These are phyloP conservation scores for Endotrypanum monterogeii DNA, from an alignment of 208 protist species.

Conservation along the genomic window DNA sequence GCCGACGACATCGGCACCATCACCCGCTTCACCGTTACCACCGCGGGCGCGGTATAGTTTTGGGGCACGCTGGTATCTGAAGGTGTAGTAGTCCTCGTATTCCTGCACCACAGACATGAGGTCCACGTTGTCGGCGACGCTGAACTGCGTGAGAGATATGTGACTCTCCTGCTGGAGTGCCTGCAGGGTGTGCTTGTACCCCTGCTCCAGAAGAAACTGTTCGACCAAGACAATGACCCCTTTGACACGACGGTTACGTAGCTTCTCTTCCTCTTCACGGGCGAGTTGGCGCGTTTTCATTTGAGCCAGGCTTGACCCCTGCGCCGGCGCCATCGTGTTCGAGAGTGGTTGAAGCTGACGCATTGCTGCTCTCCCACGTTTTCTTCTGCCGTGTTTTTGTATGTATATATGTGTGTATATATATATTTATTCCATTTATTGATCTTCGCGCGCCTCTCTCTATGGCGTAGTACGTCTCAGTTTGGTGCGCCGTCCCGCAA, in stretches of 20 bases:
- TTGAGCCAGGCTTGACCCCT: slow-evolving; percentile 66
- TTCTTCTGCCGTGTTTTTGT: too few species aligned
- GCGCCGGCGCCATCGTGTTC: slow-evolving; percentile 55
- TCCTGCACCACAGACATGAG: slow-evolving; percentile 75
- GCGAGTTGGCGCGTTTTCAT: slow-evolving; percentile 86
- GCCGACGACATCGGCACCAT: slow-evolving; percentile 24
- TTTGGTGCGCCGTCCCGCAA: too few species aligned
- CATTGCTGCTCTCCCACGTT: slow-evolving; percentile 17
- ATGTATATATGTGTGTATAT: too few species aligned
- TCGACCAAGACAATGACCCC: slow-evolving; percentile 79
- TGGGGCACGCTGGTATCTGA: slow-evolving; percentile 81
- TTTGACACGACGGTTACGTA: slow-evolving; percentile 68
- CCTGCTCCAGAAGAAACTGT: slow-evolving; percentile 88
- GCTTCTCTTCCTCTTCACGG: slow-evolving; percentile 81
- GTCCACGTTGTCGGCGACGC: slow-evolving; percentile 91
- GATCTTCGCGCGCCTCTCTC: slow-evolving; percentile 1
- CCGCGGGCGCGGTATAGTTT: slow-evolving; percentile 73
- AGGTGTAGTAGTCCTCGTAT: slow-evolving; percentile 91
- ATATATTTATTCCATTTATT: too few species aligned
- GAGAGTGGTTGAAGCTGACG: slow-evolving; percentile 66
- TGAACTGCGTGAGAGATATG: slow-evolving; percentile 68
- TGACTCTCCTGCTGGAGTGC: slow-evolving; percentile 83
- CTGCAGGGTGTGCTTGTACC: slow-evolving; percentile 73
- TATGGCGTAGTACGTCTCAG: neutral
- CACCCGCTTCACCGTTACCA: slow-evolving; percentile 25